These are phyloP conservation scores for Myxozyma vanderwaltii DNA, from an alignment of 805 yeast genomes.

Conservation along the genomic window DNA sequence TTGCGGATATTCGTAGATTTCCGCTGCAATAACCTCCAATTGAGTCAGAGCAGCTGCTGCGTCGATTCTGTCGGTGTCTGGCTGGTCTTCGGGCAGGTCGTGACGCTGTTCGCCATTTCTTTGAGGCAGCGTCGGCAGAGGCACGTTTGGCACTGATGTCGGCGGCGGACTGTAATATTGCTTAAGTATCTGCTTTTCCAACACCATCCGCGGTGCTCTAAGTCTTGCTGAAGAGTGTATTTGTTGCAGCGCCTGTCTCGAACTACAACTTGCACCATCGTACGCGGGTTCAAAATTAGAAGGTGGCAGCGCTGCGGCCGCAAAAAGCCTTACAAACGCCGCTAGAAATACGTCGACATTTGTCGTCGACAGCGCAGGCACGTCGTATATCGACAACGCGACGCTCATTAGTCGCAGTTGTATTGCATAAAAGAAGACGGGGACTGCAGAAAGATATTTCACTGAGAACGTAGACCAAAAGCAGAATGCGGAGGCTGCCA, in stretches of 20 bases:
- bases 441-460: too few species aligned
- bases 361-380: slow-evolving; percentile 22
- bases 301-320: slow-evolving; percentile 8
- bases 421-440: too few species aligned
- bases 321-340: slow-evolving; percentile 19
- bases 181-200: not conserved
- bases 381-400: slow-evolving; percentile 16
- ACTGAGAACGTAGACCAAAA: too few species aligned
- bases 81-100: not conserved
- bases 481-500: not conserved
- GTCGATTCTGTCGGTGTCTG: not conserved
- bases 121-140: not conserved
- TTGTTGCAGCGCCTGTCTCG: too few species aligned
- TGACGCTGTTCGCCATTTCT: not conserved
- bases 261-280: too few species aligned
- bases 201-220: not conserved
- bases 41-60: slow-evolving; percentile 6
- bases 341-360: slow-evolving; percentile 22
- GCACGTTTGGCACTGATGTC: not conserved
- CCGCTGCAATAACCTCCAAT: not conserved
- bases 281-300: not conserved
- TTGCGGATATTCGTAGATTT: not conserved
- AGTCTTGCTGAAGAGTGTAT: too few species aligned
- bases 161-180: not conserved
- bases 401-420: not conserved